phyloP scores from a whole-genome alignment of 345 rosid species.

The Cochlearia excelsa region DNA sequence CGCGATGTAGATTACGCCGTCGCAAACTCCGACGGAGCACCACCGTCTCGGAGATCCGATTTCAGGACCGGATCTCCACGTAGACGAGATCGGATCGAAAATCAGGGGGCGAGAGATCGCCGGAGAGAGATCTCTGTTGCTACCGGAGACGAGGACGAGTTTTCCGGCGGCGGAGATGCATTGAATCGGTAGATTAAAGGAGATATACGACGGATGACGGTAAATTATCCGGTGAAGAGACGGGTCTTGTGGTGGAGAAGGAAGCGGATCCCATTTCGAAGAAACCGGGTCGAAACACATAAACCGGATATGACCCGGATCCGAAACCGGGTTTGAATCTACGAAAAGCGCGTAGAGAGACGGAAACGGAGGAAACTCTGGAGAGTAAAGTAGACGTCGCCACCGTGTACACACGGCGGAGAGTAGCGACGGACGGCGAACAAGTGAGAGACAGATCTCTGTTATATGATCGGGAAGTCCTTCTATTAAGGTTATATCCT shows the following conservation, averaged over 20 bases:
- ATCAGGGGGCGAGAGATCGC: slow-evolving; percentile 49
- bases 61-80: slow-evolving; percentile 44
- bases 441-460: slow-evolving; percentile 40
- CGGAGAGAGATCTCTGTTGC: slow-evolving; percentile 38
- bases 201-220: slow-evolving; percentile 49
- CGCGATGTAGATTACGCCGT: slow-evolving; percentile 43
- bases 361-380: slow-evolving; percentile 43
- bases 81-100: slow-evolving; percentile 38
- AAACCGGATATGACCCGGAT: slow-evolving; percentile 26
- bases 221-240: slow-evolving; percentile 42
- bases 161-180: slow-evolving; percentile 42
- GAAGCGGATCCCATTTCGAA: slow-evolving; percentile 44
- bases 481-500: slow-evolving; percentile 22
- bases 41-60: slow-evolving; percentile 42
- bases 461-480: slow-evolving; percentile 57
- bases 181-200: slow-evolving; percentile 45
- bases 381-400: slow-evolving; percentile 55
- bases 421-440: slow-evolving; percentile 39
- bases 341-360: slow-evolving; percentile 46
- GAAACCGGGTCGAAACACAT: slow-evolving; percentile 46
- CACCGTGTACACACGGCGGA: slow-evolving; percentile 49
- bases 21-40: slow-evolving; percentile 46
- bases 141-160: slow-evolving; percentile 46
- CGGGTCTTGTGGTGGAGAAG: slow-evolving; percentile 36
- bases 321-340: slow-evolving; percentile 14